Conservation (phyloP, 768 basidiomycete species). For the Phlebiopsis flavidoalba region DNA sequence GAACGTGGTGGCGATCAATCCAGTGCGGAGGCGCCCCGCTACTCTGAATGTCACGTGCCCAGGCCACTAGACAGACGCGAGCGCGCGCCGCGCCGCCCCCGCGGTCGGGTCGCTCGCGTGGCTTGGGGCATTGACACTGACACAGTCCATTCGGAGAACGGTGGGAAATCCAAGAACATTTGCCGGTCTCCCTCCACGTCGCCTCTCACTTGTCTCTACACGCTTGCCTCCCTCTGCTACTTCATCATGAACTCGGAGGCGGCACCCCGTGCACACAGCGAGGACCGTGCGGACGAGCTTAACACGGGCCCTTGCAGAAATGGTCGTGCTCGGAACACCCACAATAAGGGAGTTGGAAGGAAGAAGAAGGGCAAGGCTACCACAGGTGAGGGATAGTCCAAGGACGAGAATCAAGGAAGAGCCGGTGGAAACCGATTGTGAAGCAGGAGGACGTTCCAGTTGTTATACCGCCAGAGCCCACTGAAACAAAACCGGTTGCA, state of each 20-base stretch:
- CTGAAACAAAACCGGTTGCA: constrained; percentile 13
- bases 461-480: background rate
- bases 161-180: background rate
- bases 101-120: background rate
- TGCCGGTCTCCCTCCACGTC: background rate
- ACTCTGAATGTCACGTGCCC: background rate
- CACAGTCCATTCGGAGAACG: background rate
- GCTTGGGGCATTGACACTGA: background rate
- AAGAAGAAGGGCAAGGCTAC: background rate
- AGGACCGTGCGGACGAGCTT: background rate
- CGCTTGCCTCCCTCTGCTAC: background rate
- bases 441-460: background rate
- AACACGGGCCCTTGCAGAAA: constrained; percentile 7
- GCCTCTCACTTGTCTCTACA: background rate
- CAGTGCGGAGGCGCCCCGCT: background rate
- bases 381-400: background rate
- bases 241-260: constrained; percentile 3
- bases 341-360: background rate
- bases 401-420: background rate
- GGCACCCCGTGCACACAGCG: background rate
- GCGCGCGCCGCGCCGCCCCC: no score
- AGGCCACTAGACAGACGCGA: no score
- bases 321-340: constrained; percentile 1
- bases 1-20: background rate
- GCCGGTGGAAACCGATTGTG: background rate